Conservation (phyloP, 441 rosid genomes). For the Biscutella laevigata region DNA sequence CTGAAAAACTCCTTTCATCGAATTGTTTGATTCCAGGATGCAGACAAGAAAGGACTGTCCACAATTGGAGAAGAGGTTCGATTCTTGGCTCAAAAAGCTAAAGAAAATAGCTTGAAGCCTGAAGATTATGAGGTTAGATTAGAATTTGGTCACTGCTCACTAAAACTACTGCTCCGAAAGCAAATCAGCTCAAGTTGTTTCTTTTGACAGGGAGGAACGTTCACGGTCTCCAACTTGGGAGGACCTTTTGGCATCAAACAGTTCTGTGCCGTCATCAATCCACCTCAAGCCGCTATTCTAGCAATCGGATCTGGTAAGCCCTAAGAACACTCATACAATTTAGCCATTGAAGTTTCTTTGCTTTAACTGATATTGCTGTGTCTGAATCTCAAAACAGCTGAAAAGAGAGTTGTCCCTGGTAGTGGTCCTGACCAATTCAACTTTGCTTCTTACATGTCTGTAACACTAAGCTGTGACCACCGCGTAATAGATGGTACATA, state of each 20-base stretch:
- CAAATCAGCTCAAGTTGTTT: neutral
- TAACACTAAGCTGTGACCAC: constrained; percentile 87
- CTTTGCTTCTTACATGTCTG: constrained; percentile 72
- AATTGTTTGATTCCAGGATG: constrained; percentile 41
- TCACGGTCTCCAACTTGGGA: constrained; percentile 91
- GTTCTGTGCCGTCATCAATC: constrained; percentile 87
- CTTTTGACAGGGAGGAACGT: constrained; percentile 77
- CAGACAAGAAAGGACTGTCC: constrained; percentile 83
- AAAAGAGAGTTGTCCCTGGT: constrained; percentile 78
- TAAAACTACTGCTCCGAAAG: neutral
- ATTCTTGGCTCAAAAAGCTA: constrained; percentile 73
- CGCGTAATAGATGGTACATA: constrained; percentile 77
- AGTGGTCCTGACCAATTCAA: constrained; percentile 51
- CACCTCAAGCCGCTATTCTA: constrained; percentile 92
- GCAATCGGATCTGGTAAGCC: constrained; percentile 80
- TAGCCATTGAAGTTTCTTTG: neutral
- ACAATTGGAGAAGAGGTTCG: constrained; percentile 65
- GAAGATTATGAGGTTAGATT: constrained; percentile 73
- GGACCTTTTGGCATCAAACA: constrained; percentile 94
- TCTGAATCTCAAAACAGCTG: constrained; percentile 44
- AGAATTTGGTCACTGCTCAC: neutral
- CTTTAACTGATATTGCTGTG: constrained; percentile 3
- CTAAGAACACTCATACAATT: neutral
- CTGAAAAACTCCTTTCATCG: constrained; percentile 5
- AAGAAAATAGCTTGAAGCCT: constrained; percentile 73